Evolutionary conservation across 129 eudicot species (phyloP).

Genomic region (Gnaphalium uliginosum): DNA sequence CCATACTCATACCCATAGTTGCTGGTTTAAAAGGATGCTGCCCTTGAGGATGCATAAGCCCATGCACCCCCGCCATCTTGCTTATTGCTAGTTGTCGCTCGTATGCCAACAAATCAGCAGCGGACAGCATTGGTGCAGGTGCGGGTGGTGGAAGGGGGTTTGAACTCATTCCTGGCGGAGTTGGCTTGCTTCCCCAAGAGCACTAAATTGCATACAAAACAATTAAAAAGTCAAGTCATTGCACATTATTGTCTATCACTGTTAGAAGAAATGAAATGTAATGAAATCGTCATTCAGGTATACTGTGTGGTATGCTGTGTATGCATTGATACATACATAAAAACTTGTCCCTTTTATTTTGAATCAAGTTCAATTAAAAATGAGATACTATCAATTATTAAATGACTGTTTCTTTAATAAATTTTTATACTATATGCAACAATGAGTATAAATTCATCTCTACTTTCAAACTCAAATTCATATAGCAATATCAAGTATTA

Average conservation of each 20-base stretch:
- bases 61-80: slow-evolving; percentile 63
- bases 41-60: slow-evolving; percentile 68
- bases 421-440: not conserved
- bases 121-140: slow-evolving; percentile 64
- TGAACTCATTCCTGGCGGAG: slow-evolving; percentile 86
- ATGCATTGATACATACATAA: not conserved
- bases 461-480: not conserved
- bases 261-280: not conserved
- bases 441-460: not conserved
- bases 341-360: not conserved
- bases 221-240: not conserved
- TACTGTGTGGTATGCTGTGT: not conserved
- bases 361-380: not conserved
- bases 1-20: slow-evolving; percentile 55
- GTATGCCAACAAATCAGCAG: slow-evolving; percentile 68
- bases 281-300: not conserved
- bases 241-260: not conserved
- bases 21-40: slow-evolving; percentile 68
- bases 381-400: not conserved
- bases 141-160: slow-evolving; percentile 95
- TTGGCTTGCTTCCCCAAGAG: slow-evolving; percentile 97
- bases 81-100: slow-evolving; percentile 78
- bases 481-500: not conserved
- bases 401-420: not conserved
- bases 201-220: slow-evolving; percentile 47